A percentile compares a stretch with the other conserved stretches of the same genome.
Conservation (phyloP, 768 basidiomycete species). For the Dictyophora rubrovolvata region DNA sequence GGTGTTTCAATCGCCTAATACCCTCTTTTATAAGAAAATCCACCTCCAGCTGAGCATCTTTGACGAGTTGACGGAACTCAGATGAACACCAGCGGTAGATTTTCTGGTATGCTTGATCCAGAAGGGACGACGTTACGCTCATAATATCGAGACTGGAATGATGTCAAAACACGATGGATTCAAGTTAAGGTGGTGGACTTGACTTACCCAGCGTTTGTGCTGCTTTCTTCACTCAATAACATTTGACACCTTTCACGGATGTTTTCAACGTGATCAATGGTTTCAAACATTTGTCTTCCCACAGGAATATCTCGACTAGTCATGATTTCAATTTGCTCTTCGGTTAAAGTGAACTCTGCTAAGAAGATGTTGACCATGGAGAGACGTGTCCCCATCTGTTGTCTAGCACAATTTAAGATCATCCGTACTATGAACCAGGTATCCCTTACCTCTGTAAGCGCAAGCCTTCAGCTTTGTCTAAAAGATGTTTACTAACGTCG, state of each 20-base stretch:
- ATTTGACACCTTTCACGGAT: conserved; percentile 81
- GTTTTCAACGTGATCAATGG: conserved; percentile 76
- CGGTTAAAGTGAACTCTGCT: conserved; percentile 70
- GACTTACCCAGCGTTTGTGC: conserved; percentile 61
- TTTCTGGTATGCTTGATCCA: conserved; percentile 88
- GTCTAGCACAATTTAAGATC: conserved; percentile 27
- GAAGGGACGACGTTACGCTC: conserved; percentile 64
- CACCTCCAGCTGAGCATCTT: conserved; percentile 67
- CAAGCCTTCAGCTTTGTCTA: conserved; percentile 75
- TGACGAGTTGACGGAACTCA: conserved; percentile 72
- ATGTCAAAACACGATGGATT: neutral
- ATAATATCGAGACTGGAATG: conserved; percentile 73
- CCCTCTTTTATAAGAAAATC: conserved; percentile 56
- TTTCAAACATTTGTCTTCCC: conserved; percentile 63
- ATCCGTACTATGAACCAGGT: neutral
- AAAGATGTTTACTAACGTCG: conserved; percentile 63
- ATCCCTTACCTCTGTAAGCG: conserved; percentile 54
- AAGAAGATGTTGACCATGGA: conserved; percentile 75
- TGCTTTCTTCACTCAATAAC: conserved; percentile 77
- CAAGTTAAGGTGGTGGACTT: no score
- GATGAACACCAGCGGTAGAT: conserved; percentile 76
- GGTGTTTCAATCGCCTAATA: conserved; percentile 58
- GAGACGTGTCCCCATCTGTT: conserved; percentile 58
- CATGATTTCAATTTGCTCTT: conserved; percentile 63
- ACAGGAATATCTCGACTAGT: conserved; percentile 72